Conservation (phyloP, 2,329 filamentous ascomycete species). For the Penicillium brasilianum region DNA sequence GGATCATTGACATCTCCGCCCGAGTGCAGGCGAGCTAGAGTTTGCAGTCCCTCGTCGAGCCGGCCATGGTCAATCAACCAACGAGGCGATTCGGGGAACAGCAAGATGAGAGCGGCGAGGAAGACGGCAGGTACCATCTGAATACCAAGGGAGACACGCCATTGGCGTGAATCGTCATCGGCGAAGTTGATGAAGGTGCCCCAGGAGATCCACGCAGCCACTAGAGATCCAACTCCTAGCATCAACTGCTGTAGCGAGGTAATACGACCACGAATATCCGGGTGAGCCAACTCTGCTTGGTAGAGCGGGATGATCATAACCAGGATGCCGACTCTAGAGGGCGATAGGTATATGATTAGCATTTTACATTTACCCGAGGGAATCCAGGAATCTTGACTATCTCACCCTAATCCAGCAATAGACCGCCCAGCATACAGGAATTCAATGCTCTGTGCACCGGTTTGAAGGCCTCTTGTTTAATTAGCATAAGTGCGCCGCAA, state of each 20-base stretch:
- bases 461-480: constrained; percentile 61
- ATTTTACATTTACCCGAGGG: neutral
- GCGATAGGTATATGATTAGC: neutral
- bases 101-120: constrained; percentile 66
- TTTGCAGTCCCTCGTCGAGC: constrained; percentile 66
- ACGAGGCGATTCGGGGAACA: constrained; percentile 72
- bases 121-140: constrained; percentile 71
- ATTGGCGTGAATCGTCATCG: constrained; percentile 56
- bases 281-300: constrained; percentile 80
- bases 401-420: constrained; percentile 61
- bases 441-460: constrained; percentile 62
- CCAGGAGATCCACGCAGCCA: constrained; percentile 74
- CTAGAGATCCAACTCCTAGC: constrained; percentile 73
- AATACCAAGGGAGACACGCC: constrained; percentile 68
- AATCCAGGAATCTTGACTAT: constrained; percentile 1
- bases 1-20: constrained; percentile 67
- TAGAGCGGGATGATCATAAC: constrained; percentile 72
- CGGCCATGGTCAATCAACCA: constrained; percentile 76
- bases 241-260: constrained; percentile 81
- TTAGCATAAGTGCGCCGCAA: neutral
- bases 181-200: constrained; percentile 61
- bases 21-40: constrained; percentile 70
- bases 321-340: constrained; percentile 59
- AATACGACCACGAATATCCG: constrained; percentile 73
- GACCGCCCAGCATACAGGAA: constrained; percentile 73